Conservation (phyloP, 2,329 filamentous ascomycete genomes). For the Aaosphaeria arxii region DNA sequence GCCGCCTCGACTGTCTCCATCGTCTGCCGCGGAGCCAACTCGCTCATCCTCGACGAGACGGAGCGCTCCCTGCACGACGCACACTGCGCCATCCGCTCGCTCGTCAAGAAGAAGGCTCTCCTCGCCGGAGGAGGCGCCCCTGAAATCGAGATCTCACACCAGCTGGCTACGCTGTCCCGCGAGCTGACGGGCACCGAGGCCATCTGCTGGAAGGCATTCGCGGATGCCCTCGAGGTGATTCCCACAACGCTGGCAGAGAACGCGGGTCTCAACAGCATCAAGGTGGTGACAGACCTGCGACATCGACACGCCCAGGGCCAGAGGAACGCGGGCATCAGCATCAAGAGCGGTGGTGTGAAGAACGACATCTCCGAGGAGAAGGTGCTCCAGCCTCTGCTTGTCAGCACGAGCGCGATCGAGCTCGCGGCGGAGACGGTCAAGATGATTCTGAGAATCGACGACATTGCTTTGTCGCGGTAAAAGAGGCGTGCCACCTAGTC, state of each 20-base stretch:
- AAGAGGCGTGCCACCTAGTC: not conserved
- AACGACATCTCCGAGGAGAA: slow-evolving; percentile 96
- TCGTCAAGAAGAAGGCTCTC: slow-evolving; percentile 99
- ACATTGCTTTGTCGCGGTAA: slow-evolving; percentile 55
- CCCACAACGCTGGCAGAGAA: slow-evolving; percentile 97
- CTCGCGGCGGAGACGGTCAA: slow-evolving; percentile 97
- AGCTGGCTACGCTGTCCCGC: slow-evolving; percentile 77
- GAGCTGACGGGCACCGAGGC: slow-evolving; percentile 86
- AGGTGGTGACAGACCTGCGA: slow-evolving; percentile 92
- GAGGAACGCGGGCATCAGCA: slow-evolving; percentile 94
- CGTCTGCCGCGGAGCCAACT: slow-evolving; percentile 91
- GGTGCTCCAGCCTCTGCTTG: slow-evolving; percentile 89
- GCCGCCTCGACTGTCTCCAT: slow-evolving; percentile 86
- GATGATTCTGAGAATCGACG: slow-evolving; percentile 75
- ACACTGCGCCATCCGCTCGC: slow-evolving; percentile 92
- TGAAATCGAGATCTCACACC: slow-evolving; percentile 92
- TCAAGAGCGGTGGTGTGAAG: slow-evolving; percentile 96
- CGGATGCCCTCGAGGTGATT: slow-evolving; percentile 94
- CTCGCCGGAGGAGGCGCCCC: slow-evolving; percentile 95
- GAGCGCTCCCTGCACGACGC: slow-evolving; percentile 96
- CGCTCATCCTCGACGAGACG: slow-evolving; percentile 91
- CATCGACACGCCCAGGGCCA: slow-evolving; percentile 94
- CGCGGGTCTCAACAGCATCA: slow-evolving; percentile 95
- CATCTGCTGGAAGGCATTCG: slow-evolving; percentile 99
- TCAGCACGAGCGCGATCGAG: slow-evolving; percentile 97